Evolutionary conservation across 768 basidiomycete genomes (phyloP).

Genomic region (Cyclocybe aegerita): DNA sequence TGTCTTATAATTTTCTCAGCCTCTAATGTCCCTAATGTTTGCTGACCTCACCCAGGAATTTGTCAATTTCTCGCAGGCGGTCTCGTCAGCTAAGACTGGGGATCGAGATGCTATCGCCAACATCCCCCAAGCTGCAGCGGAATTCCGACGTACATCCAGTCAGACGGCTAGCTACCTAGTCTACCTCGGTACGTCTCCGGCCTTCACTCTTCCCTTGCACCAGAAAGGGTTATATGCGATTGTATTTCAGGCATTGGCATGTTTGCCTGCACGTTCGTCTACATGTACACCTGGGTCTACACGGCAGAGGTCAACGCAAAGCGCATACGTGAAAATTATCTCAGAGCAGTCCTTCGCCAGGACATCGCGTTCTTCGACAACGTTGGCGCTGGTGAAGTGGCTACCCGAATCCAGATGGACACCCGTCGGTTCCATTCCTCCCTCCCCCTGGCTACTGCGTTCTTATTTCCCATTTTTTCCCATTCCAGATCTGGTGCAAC

Average conservation of each 20-base stretch:
- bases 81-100: slow-evolving; percentile 20
- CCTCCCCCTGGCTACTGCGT: background rate
- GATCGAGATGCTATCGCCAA: slow-evolving; percentile 25
- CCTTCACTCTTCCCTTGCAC: background rate
- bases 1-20: slow-evolving; percentile 32
- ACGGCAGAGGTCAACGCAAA: slow-evolving; percentile 80
- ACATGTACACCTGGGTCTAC: slow-evolving; percentile 67
- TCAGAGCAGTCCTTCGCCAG: slow-evolving; percentile 77
- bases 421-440: slow-evolving; percentile 51
- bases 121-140: slow-evolving; percentile 32
- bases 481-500: slow-evolving; percentile 73
- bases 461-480: background rate
- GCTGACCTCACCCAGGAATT: slow-evolving; percentile 75
- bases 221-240: background rate
- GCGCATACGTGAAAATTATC: slow-evolving; percentile 82
- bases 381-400: slow-evolving; percentile 88
- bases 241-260: slow-evolving; percentile 59
- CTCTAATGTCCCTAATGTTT: slow-evolving; percentile 80
- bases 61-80: slow-evolving; percentile 47
- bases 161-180: slow-evolving; percentile 62
- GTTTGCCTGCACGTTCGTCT: slow-evolving; percentile 67
- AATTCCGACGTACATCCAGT: slow-evolving; percentile 52
- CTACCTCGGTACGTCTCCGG: slow-evolving; percentile 52
- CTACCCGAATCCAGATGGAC: slow-evolving; percentile 86
- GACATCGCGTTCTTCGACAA: slow-evolving; percentile 87